phyloP scores from a whole-genome alignment of 2,329 filamentous ascomycete species.

The Cordyceps cateniannulata region DNA sequence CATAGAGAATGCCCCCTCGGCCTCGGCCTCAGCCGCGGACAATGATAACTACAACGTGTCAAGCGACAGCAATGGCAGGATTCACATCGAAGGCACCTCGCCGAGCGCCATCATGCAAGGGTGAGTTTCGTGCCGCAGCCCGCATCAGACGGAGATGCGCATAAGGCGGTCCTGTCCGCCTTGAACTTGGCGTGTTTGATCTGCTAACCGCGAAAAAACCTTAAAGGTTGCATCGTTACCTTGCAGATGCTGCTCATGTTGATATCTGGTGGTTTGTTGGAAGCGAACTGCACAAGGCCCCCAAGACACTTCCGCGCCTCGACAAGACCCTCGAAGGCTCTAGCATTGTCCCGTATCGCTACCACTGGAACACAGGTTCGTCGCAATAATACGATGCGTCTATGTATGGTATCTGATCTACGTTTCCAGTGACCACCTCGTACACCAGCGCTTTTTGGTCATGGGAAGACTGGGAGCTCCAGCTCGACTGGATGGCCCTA shows the following conservation, averaged over 20 bases:
- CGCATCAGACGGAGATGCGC: not conserved
- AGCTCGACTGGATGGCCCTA: conserved; percentile 47
- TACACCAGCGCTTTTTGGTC: conserved; percentile 45
- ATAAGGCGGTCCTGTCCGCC: not conserved
- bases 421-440: conserved; percentile 39
- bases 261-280: conserved; percentile 19
- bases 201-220: not conserved
- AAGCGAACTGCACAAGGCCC: conserved; percentile 15
- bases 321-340: conserved; percentile 5
- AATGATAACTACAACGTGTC: conserved; percentile 16
- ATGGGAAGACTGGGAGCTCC: conserved; percentile 47
- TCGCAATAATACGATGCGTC: not conserved
- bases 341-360: conserved; percentile 21
- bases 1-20: not conserved
- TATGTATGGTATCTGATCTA: not conserved
- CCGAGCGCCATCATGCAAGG: conserved; percentile 16
- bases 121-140: not conserved
- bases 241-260: conserved; percentile 15
- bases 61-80: conserved; percentile 15
- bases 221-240: conserved; percentile 16
- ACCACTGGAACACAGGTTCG: conserved; percentile 44
- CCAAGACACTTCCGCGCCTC: conserved; percentile 14
- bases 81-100: conserved; percentile 15
- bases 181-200: not conserved
- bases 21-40: not conserved